A percentile compares a stretch with the other conserved stretches of the same genome.
phyloP scores from a whole-genome alignment of 164 flowering plant species.

The Buxus sempervirens region DNA sequence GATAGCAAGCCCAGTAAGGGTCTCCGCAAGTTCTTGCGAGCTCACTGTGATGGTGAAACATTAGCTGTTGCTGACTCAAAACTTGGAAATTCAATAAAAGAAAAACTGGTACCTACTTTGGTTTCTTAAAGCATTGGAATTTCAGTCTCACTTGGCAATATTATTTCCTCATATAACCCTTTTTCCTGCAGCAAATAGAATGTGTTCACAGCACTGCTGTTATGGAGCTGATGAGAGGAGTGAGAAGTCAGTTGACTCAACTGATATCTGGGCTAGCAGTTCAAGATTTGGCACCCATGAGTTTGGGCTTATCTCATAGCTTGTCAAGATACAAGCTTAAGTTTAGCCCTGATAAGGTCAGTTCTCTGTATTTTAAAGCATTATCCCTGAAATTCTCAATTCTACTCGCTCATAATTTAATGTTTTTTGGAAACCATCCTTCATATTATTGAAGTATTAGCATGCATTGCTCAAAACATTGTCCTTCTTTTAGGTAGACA shows the following conservation, averaged over 20 bases:
- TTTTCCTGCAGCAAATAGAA: slow-evolving; percentile 54
- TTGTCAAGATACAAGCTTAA: slow-evolving; percentile 91
- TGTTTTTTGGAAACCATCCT: neutral
- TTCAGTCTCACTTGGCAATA: neutral
- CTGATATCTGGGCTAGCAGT: slow-evolving; percentile 80
- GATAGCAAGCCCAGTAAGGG: slow-evolving; percentile 88
- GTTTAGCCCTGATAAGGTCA: slow-evolving; percentile 94
- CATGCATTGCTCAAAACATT: neutral
- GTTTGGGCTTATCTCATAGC: slow-evolving; percentile 91
- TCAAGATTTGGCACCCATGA: slow-evolving; percentile 95
- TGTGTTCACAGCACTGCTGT: slow-evolving; percentile 76
- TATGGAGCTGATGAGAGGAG: slow-evolving; percentile 95
- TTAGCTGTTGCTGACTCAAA: slow-evolving; percentile 88
- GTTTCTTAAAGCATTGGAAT: neutral
- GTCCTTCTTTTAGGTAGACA: neutral
- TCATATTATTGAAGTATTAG: neutral
- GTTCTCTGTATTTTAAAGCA: neutral
- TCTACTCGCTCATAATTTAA: neutral
- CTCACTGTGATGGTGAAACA: slow-evolving; percentile 75
- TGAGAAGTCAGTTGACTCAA: slow-evolving; percentile 78
- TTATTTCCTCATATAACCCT: neutral
- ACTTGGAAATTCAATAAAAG: slow-evolving; percentile 84
- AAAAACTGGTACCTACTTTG: slow-evolving; percentile 56
- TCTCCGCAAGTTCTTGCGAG: slow-evolving; percentile 75
- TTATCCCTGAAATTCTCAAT: neutral